A percentile compares a stretch with the other conserved stretches of the same genome.
These are phyloP conservation scores for Rhizopogon roseolus DNA, from an alignment of 768 basidiomycete species.

Conservation along the genomic window DNA sequence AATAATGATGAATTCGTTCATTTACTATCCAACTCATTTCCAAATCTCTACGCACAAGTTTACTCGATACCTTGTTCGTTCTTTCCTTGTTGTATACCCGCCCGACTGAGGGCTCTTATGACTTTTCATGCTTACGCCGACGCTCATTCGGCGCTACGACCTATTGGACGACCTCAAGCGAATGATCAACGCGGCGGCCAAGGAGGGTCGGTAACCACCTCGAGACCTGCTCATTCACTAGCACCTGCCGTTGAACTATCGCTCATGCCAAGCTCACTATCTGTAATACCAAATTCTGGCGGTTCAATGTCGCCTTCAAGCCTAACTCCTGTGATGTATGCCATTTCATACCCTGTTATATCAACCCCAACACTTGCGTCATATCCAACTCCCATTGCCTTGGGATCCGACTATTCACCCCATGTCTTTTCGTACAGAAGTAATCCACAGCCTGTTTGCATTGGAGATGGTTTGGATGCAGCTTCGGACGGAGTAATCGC, in stretches of 20 bases:
- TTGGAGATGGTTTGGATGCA: constrained; percentile 62
- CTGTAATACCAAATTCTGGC: background rate
- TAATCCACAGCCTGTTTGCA: constrained; percentile 40
- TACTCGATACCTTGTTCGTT: background rate
- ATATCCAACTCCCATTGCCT: background rate
- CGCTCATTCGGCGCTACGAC: constrained; percentile 20
- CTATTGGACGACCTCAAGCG: constrained; percentile 14
- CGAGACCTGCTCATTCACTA: constrained; percentile 39
- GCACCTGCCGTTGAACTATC: background rate
- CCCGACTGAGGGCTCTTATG: constrained; percentile 12
- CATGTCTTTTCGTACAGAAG: constrained; percentile 2
- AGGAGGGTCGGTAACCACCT: constrained; percentile 51
- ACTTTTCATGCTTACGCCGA: background rate
- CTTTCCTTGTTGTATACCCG: background rate
- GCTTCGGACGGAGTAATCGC: constrained; percentile 58
- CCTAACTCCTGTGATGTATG: constrained; percentile 14
- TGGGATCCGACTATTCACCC: constrained; percentile 7
- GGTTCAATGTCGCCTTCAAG: constrained; percentile 7
- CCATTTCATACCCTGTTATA: constrained; percentile 27
- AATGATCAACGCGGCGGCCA: constrained; percentile 1
- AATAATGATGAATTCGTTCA: background rate
- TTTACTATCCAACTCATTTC: background rate
- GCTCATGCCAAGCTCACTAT: background rate
- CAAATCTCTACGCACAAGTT: background rate
- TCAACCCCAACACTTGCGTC: constrained; percentile 15